A percentile compares a stretch with the other conserved stretches of the same genome.
phyloP scores from a whole-genome alignment of 768 basidiomycete species.

The Artomyces pyxidatus region DNA sequence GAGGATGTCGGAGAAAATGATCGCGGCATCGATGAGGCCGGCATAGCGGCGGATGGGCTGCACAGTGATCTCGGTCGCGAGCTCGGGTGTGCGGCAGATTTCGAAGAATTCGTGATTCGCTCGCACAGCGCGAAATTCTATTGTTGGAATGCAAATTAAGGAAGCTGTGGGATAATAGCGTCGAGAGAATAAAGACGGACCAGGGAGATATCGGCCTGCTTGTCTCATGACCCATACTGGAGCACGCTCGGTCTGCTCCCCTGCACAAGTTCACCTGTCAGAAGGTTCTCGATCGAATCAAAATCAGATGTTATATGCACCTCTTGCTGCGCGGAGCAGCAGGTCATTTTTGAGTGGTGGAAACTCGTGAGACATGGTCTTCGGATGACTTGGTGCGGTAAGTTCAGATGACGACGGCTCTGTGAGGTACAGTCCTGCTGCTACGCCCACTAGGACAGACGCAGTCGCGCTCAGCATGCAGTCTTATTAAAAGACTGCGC shows the following conservation, averaged over 20 bases:
- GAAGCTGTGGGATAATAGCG: constrained; percentile 3
- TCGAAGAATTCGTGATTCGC: constrained; percentile 90
- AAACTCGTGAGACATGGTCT: not conserved
- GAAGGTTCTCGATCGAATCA: not conserved
- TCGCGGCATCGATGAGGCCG: constrained; percentile 86
- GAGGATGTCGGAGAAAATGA: constrained; percentile 98
- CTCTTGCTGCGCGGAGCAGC: not conserved
- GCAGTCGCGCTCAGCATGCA: not conserved
- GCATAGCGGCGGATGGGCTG: constrained; percentile 89
- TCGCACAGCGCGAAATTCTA: constrained; percentile 88
- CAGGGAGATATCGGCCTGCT: constrained; percentile 92
- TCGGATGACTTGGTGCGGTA: not conserved
- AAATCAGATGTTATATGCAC: not conserved
- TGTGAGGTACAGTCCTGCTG: not conserved
- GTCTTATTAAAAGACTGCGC: not conserved
- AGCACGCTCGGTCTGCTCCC: constrained; percentile 81
- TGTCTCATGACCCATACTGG: constrained; percentile 99
- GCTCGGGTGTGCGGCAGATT: constrained; percentile 83
- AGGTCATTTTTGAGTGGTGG: not conserved
- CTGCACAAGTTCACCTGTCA: constrained; percentile 25
- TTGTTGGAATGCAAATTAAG: not conserved
- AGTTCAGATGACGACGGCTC: not conserved
- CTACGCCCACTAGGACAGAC: not conserved
- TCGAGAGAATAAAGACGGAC: constrained; percentile 30
- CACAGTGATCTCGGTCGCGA: constrained; percentile 84